Evolutionary conservation across 352 stramenopile genomes (phyloP).

Genomic region (Pythium sukuiense): DNA sequence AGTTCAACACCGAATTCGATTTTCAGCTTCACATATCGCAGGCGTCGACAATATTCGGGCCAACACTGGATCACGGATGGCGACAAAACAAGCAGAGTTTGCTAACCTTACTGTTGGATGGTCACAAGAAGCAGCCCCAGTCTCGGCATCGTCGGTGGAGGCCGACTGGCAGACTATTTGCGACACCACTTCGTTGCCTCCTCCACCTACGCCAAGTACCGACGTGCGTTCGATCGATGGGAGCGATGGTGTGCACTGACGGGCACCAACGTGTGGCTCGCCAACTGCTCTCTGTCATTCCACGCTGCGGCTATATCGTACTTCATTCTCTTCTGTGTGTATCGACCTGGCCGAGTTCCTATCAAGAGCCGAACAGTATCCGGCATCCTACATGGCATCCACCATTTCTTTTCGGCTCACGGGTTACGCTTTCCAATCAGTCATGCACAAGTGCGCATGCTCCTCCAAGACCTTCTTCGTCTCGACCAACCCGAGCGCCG

Average conservation of each 20-base stretch:
- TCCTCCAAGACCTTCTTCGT: neutral
- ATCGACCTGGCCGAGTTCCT: neutral
- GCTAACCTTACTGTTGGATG: neutral
- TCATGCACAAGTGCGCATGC: neutral
- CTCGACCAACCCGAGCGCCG: neutral
- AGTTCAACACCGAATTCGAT: neutral
- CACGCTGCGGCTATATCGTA: neutral
- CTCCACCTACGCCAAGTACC: too few relatives aligned
- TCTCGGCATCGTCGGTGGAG: neutral
- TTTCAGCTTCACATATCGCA: neutral
- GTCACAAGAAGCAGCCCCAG: neutral
- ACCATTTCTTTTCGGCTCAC: neutral
- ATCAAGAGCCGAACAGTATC: neutral
- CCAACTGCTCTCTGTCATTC: neutral
- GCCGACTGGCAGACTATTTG: neutral
- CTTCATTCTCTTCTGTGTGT: neutral
- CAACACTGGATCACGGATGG: neutral
- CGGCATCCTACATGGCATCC: neutral
- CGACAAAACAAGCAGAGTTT: neutral
- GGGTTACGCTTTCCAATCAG: neutral
- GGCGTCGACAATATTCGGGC: neutral
- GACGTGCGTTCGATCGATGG: too few relatives aligned
- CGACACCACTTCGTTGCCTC: conserved; percentile 1
- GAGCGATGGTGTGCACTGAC: too few relatives aligned
- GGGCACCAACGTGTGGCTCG: too few relatives aligned